Evolutionary conservation across 2,329 filamentous ascomycete species (phyloP), one percentile per base, ranked within the genome.

Genomic region (Dactylellina leptospora): DNA sequence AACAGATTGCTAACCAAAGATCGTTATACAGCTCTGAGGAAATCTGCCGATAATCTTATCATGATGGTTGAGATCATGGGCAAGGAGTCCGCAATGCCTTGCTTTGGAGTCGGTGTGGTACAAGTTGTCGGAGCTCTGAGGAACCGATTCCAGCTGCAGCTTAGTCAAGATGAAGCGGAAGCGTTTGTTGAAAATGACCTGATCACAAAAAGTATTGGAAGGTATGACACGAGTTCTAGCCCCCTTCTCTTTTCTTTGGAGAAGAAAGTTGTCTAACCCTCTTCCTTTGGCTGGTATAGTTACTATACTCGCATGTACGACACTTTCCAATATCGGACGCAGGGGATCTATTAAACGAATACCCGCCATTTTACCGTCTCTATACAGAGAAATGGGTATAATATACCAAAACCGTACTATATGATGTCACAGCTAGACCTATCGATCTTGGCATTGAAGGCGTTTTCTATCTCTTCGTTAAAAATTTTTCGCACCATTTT

Each of bases 11-110:
- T 25, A 23, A 9, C 76, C 42, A 47, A 76, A 23, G 3, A 22
- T 50, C 27, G n/a, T 38, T 9, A 55, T 18, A 13, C 40, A 89
- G 90, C 91, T 11, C 81, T 95, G 48, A 85, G 91, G 18, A 86
- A 90, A 51, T 90, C 90, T 18, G 91, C 91, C 3, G 91, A 95
- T 79, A 87, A 90, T 68, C 87, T 95, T 50, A 88, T 93, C 69
- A 91, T 92, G 79, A 81, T 95, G 2, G 91, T 95, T 13, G 88
- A 89, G 77, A 87, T 95, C 83, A 95, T 93, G 90, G 91, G 91
- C 56, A 85, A 86, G 62, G 88, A 92, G 77, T 92, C 89, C 70
- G 91, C 89, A 77, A 93, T 95, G 91, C 89, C 90, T 1, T 93
- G 91, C 81, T 95, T 90, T 78, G 86, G 88, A 0, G 88, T 87